Evolutionary conservation across 768 basidiomycete genomes (phyloP), one percentile per base, ranked within the genome.

Genomic region (Amanita rimosa): DNA sequence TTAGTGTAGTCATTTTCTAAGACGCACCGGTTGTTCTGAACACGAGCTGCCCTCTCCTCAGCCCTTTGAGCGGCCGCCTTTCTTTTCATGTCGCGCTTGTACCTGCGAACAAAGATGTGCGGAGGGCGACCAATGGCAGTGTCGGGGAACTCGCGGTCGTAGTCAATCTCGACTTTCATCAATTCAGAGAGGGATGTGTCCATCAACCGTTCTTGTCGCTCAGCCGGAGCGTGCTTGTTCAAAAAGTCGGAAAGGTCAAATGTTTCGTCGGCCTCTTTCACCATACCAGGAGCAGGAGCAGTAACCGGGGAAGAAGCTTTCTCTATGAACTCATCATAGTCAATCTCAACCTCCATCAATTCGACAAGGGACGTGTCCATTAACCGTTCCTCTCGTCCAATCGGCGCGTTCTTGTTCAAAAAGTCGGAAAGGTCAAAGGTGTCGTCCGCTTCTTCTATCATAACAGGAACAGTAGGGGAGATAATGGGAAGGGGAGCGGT

Each of bases 81-180:
- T 29, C 16, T 31, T 24, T 49, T 49, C 40, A 10, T 31, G 31
- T 21, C 31, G 10, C 39, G 29, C 27, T 41, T 42, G 29, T 41
- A 49, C 14, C 41, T 40, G 13, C 33, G 33, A 13, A 49, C 48
- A 13, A 29, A 31, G 22, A 49, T 41, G 10, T 40, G 48, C 1
- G 48, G 40, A 17, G 29, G 37, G 14, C 48, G 39, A 29, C 27
- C 39, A 22, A 42, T 19, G 3, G 38, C 48, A 29, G 37, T 38
- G 19, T 38, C 26, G 6, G 48, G 48, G 39, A 49, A 49, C 17
- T 49, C 48, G 29, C 29, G 39, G 33, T 39, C 41, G 33, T 49
- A 42, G 21, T 49, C 40, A 8, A 49, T 49, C 17, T 49, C 31
- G 29, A 42, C 48, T 3, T 33, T 35, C 38, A 41, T 34, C 29